Evolutionary conservation across 306 rosid genomes (phyloP).

Genomic region (Cercis canadensis): DNA sequence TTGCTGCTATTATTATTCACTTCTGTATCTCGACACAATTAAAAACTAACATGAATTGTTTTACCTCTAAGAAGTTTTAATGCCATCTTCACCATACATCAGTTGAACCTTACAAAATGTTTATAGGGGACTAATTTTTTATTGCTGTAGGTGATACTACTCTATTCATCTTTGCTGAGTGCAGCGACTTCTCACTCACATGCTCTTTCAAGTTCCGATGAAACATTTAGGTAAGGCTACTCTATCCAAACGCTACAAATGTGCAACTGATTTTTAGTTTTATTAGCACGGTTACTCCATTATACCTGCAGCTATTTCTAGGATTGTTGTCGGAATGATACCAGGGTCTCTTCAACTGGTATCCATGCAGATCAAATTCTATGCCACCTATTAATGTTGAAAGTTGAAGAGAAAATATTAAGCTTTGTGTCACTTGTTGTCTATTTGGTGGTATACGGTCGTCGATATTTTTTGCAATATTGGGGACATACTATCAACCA

Average conservation of each 20-base stretch:
- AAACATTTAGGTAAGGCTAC: slow-evolving; percentile 44
- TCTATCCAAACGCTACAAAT: neutral
- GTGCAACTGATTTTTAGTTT: neutral
- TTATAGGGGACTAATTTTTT: neutral
- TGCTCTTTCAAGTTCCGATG: slow-evolving; percentile 23
- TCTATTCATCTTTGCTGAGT: slow-evolving; percentile 47
- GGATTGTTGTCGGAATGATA: neutral
- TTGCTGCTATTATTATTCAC: too few relatives aligned
- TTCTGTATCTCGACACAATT: too few relatives aligned
- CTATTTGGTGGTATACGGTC: too few relatives aligned
- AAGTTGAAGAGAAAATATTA: neutral
- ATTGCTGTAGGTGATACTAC: slow-evolving; percentile 56
- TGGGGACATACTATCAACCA: too few relatives aligned
- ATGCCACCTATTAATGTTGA: neutral
- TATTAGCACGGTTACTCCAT: neutral
- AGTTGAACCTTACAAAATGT: slow-evolving; percentile 18
- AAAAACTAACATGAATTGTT: too few relatives aligned
- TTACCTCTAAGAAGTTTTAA: too few relatives aligned
- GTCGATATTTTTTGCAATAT: too few relatives aligned
- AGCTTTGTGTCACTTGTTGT: neutral
- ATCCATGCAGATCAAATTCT: neutral
- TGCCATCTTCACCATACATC: neutral
- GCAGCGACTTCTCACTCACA: slow-evolving; percentile 46
- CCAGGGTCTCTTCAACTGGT: neutral
- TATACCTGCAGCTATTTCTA: neutral